A percentile compares a stretch with the other conserved stretches of the same genome.
Conservation (phyloP, 345 rosid species). For the Punica granatum region DNA sequence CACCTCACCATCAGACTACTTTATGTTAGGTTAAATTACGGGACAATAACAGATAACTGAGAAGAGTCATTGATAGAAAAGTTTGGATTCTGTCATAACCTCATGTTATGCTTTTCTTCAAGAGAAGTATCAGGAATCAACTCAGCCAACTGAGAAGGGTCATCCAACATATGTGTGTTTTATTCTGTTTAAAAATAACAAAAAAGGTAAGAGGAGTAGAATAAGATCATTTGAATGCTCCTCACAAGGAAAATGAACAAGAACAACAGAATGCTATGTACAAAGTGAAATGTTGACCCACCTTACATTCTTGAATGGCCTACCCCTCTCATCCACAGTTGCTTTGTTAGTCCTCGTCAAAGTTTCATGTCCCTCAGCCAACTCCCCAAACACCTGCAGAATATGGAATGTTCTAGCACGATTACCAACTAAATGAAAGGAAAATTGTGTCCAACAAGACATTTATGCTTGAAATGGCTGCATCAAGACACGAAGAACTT, state of each 20-base stretch:
- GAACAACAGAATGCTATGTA: not conserved
- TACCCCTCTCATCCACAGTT: slow-evolving; percentile 68
- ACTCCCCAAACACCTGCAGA: slow-evolving; percentile 83
- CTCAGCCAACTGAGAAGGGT: slow-evolving; percentile 66
- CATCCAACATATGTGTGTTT: slow-evolving; percentile 77
- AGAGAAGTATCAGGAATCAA: slow-evolving; percentile 87
- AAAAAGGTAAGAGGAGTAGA: slow-evolving; percentile 1
- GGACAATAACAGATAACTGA: not conserved
- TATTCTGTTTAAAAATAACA: slow-evolving; percentile 40
- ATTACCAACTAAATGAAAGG: not conserved
- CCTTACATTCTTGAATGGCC: slow-evolving; percentile 80
- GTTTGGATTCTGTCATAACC: slow-evolving; percentile 26
- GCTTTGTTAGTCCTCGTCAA: slow-evolving; percentile 83
- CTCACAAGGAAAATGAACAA: slow-evolving; percentile 1
- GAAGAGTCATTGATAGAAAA: not conserved
- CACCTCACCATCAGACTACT: slow-evolving; percentile 63
- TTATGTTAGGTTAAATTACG: slow-evolving; percentile 1
- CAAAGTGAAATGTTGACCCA: slow-evolving; percentile 14
- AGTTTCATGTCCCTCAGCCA: slow-evolving; percentile 87
- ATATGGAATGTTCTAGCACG: not conserved
- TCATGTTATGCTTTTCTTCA: slow-evolving; percentile 87
- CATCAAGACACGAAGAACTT: not conserved
- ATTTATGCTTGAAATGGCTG: not conserved
- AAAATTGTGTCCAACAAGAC: not conserved
- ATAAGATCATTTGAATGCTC: not conserved